phyloP scores from a whole-genome alignment of 371 early-diverging fungal genomes.

The Rhizopus delemar region DNA sequence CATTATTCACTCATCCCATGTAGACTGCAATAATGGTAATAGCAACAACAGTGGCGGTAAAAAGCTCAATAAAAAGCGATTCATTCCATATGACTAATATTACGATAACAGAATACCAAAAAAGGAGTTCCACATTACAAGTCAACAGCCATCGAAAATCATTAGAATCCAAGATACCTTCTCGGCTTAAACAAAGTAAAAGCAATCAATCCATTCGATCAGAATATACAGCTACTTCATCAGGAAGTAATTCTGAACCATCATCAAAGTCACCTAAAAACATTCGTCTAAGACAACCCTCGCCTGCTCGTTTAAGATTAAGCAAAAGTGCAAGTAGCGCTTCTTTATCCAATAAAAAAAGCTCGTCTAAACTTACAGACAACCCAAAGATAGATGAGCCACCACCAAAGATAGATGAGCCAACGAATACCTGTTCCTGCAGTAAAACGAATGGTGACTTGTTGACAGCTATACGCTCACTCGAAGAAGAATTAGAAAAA shows the following conservation, averaged over 20 bases:
- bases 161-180: not conserved
- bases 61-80: no score
- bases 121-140: not conserved
- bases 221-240: constrained; percentile 7
- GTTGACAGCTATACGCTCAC: constrained; percentile 10
- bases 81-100: no score
- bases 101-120: not conserved
- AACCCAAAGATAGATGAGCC: not conserved
- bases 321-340: constrained; percentile 15
- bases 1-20: no score
- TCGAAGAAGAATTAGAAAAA: constrained; percentile 35
- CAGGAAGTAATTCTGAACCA: not conserved
- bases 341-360: constrained; percentile 15
- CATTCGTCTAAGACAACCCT: constrained; percentile 18
- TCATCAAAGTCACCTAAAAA: constrained; percentile 6
- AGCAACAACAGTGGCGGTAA: no score
- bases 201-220: constrained; percentile 19
- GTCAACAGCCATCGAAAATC: not conserved
- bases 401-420: not conserved
- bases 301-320: constrained; percentile 10
- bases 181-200: constrained; percentile 16
- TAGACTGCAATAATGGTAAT: no score
- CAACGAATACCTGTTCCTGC: no score
- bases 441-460: not conserved
- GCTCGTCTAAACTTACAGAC: constrained; percentile 7